phyloP scores from a whole-genome alignment of 1,284 basidiomycete genomes.

The Mycena sp. region DNA sequence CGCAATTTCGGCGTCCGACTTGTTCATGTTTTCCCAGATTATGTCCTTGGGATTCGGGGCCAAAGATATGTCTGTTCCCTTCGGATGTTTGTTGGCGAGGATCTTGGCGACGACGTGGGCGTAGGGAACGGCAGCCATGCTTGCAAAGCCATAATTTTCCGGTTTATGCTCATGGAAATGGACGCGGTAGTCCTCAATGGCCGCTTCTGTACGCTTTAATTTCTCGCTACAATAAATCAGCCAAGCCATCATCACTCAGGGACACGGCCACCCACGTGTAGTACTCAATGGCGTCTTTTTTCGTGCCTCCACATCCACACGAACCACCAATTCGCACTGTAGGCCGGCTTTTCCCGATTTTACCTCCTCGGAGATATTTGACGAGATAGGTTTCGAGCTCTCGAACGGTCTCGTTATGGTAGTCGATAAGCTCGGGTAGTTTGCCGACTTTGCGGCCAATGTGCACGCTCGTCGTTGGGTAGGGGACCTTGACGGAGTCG shows the following conservation, averaged over 20 bases:
- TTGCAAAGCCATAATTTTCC: constrained; percentile 94
- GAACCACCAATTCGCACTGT: constrained; percentile 73
- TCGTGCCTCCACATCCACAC: constrained; percentile 73
- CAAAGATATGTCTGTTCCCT: constrained; percentile 74
- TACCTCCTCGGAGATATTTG: constrained; percentile 76
- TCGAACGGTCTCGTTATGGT: constrained; percentile 81
- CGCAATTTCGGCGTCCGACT: constrained; percentile 70
- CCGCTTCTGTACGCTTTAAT: constrained; percentile 78
- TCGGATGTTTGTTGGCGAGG: constrained; percentile 73
- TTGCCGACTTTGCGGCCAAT: constrained; percentile 73
- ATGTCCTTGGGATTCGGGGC: constrained; percentile 91
- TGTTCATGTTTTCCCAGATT: constrained; percentile 90
- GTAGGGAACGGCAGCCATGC: constrained; percentile 92
- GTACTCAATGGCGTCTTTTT: constrained; percentile 80
- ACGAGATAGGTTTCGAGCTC: constrained; percentile 82
- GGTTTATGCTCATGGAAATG: constrained; percentile 81
- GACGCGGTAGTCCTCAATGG: constrained; percentile 81
- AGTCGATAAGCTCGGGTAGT: constrained; percentile 75
- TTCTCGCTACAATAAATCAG: constrained; percentile 58
- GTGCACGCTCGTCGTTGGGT: constrained; percentile 80
- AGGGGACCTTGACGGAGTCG: constrained; percentile 71
- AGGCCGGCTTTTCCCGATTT: constrained; percentile 73
- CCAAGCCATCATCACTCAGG: constrained; percentile 17
- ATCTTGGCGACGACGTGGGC: constrained; percentile 86
- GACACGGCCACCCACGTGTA: constrained; percentile 65